Conservation (phyloP, 2,329 filamentous ascomycete genomes). For the Trichoderma sp. region DNA sequence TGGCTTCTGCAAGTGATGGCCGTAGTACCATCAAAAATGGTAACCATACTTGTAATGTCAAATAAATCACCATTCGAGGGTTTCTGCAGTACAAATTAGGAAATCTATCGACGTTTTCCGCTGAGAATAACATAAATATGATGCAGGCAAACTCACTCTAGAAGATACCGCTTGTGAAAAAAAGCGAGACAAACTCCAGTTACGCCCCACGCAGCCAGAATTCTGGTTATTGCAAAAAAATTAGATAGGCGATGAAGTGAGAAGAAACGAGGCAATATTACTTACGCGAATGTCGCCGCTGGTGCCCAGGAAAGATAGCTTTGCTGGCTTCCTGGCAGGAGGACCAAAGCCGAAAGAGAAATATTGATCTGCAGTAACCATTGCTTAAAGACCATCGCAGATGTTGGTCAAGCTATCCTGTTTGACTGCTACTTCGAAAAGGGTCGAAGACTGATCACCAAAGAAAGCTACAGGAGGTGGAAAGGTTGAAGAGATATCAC, state of each 20-base stretch:
- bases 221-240: neutral
- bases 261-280: neutral
- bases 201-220: neutral
- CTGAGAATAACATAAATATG: neutral
- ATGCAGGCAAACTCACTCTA: conserved; percentile 8
- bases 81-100: conserved; percentile 16
- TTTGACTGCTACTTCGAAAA: neutral
- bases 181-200: conserved; percentile 14
- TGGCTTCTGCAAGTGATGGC: conserved; percentile 10
- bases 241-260: neutral
- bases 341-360: conserved; percentile 22
- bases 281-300: conserved; percentile 24
- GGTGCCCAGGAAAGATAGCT: conserved; percentile 19
- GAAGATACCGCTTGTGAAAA: conserved; percentile 9
- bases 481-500: neutral
- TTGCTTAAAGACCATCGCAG: conserved; percentile 16
- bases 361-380: conserved; percentile 25
- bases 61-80: conserved; percentile 9
- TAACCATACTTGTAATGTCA: conserved; percentile 21
- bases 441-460: neutral
- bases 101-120: neutral
- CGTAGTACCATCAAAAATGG: conserved; percentile 10
- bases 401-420: neutral
- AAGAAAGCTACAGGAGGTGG: neutral
- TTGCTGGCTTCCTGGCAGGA: conserved; percentile 21